These are phyloP conservation scores for Sextonia rubra DNA, from an alignment of 164 flowering plant genomes.

Conservation along the genomic window DNA sequence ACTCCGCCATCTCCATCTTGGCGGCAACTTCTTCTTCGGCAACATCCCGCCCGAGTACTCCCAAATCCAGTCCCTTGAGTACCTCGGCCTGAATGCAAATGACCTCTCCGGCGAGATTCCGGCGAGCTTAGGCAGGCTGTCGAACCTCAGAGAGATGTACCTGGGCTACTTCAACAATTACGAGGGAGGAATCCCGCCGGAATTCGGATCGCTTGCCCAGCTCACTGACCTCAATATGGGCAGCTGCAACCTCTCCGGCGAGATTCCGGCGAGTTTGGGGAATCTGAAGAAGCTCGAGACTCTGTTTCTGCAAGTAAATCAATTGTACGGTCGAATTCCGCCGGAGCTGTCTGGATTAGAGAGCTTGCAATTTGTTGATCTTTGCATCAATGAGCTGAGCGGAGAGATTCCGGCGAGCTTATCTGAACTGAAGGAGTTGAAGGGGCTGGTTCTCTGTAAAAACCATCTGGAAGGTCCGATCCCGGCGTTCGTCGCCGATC, in stretches of 20 bases:
- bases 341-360: conserved; percentile 47
- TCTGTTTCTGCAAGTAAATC: conserved; percentile 65
- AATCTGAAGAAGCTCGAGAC: conserved; percentile 44
- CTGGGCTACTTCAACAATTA: conserved; percentile 43
- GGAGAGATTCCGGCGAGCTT: conserved; percentile 79
- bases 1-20: conserved; percentile 45
- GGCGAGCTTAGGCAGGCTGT: conserved; percentile 34
- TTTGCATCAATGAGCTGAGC: conserved; percentile 56
- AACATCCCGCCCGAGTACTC: conserved; percentile 53
- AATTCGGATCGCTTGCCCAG: conserved; percentile 44
- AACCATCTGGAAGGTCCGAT: conserved; percentile 62
- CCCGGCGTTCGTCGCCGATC: conserved; percentile 62
- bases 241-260: conserved; percentile 57
- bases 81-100: conserved; percentile 55
- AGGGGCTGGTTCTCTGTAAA: conserved; percentile 49
- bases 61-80: conserved; percentile 50
- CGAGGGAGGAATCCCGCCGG: conserved; percentile 56
- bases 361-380: conserved; percentile 57
- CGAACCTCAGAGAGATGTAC: conserved; percentile 32
- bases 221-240: conserved; percentile 53
- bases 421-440: conserved; percentile 40
- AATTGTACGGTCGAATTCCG: conserved; percentile 57
- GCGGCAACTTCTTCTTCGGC: conserved; percentile 76
- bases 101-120: conserved; percentile 52
- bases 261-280: conserved; percentile 59